Base-by-base conservation (phyloP, 306 rosid genomes). In the Casuarina glauca region DNA sequence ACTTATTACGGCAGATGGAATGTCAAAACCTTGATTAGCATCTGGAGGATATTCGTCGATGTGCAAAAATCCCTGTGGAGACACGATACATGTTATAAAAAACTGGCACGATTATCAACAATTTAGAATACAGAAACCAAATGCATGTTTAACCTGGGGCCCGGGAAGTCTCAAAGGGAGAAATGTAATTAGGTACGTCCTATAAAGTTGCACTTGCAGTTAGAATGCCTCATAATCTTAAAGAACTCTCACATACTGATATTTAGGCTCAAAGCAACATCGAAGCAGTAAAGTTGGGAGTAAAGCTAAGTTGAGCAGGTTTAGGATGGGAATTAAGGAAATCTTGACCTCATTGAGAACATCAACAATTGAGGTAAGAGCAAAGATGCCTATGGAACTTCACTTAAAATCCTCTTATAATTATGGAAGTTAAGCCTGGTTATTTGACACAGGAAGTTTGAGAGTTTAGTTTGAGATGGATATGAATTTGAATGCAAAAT, bases 41-140 rank as follows among this genome's bases (percentile, higher is more conserved):
- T 91, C 99, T 32, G 97, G 96, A 58, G 97, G 99, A 76, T 95
- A 95, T 77, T 95, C 97, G 84, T 92, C 97, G 73, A 95, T 93
- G 85, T 95, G 97, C 89, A 91, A 87, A 82, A 95, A 93, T 51
- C 99, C 99, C 97, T 95, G 69, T 58, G 71, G 19, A 74, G 51
- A 79, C 68, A 76, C 64, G 39, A 52, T 78, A 74, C 46, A 79
- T 64, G 73, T 69, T 48, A 52, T 76, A 74, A 78, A 41, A 44
- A 6, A 73, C 63, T 82, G 38, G 46, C 55, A 46, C 60, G 64
- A n/a, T 79, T 76, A 46, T 60, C 16, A 42, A 77, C 52, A 54
- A 68, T 52, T 61, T 57, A 36, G 43, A 52, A 74, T n/a, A 32
- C 62, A 19, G 62, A 80, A 81, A 80, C 71, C 6, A 58, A 39